Percentiles rank a stretch among this genome's conserved stretches.
Conservation (phyloP, 2,329 filamentous ascomycete genomes). For the Byssothecium circinans region DNA sequence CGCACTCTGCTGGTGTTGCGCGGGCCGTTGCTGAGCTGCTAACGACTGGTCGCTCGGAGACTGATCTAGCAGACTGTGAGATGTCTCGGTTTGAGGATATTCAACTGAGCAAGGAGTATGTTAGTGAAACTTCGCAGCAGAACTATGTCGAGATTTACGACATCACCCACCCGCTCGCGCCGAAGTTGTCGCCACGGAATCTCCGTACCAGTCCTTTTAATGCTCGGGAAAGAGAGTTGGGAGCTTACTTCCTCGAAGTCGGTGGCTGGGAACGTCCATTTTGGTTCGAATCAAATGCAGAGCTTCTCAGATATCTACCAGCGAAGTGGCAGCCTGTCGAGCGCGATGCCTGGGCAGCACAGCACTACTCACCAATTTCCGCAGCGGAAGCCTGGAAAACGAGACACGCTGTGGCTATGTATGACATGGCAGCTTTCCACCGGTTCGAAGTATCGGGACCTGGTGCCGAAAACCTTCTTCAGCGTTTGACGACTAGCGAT, state of each 20-base stretch:
- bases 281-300: conserved; percentile 62
- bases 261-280: conserved; percentile 65
- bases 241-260: conserved; percentile 61
- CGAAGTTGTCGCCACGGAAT: conserved; percentile 59
- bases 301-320: conserved; percentile 56
- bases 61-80: conserved; percentile 63
- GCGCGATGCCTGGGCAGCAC: conserved; percentile 61
- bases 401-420: conserved; percentile 63
- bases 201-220: conserved; percentile 63
- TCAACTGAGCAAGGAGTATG: conserved; percentile 59
- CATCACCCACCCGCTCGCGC: conserved; percentile 63
- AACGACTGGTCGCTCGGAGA: conserved; percentile 57
- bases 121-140: conserved; percentile 61
- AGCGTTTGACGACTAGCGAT: conserved; percentile 56
- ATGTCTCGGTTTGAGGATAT: conserved; percentile 63
- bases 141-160: conserved; percentile 68
- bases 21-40: conserved; percentile 62
- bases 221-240: conserved; percentile 56
- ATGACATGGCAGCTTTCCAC: conserved; percentile 63
- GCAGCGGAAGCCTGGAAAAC: conserved; percentile 68
- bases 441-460: conserved; percentile 62
- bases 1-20: conserved; percentile 65
- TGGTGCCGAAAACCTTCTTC: conserved; percentile 58
- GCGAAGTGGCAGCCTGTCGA: conserved; percentile 57
- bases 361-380: conserved; percentile 60